Conservation (phyloP, 495 filamentous ascomycete genomes). For the Podospora tetraspora region DNA sequence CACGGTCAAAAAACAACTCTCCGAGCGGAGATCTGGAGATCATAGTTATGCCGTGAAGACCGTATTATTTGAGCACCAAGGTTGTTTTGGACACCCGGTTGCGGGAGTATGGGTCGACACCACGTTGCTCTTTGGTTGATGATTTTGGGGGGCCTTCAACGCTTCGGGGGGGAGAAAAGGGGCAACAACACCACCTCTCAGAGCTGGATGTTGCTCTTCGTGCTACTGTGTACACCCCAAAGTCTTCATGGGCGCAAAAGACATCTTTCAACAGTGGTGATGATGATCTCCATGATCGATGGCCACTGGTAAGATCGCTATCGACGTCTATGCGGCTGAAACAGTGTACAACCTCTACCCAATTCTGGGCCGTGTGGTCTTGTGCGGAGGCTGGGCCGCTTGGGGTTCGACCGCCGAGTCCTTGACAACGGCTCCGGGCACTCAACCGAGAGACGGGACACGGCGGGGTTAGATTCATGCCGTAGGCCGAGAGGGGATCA, state of each 20-base stretch:
- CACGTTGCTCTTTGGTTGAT: background rate
- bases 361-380: background rate
- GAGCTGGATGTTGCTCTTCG: background rate
- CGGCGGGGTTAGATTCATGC: background rate
- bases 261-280: background rate
- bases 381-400: background rate
- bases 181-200: background rate
- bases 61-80: background rate
- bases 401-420: background rate
- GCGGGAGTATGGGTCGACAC: background rate
- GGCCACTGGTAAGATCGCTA: conserved; percentile 7
- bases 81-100: background rate
- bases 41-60: background rate
- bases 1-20: background rate
- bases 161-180: background rate
- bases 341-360: conserved; percentile 7
- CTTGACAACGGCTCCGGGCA: background rate
- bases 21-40: conserved; percentile 6
- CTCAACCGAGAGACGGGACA: background rate
- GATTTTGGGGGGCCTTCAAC: background rate
- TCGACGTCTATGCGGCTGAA: conserved; percentile 13
- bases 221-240: background rate
- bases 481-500: background rate
- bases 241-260: background rate
- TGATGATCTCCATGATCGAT: conserved; percentile 1